phyloP scores from a whole-genome alignment of 1,139 yeast species.

The Diutina siamensis region DNA sequence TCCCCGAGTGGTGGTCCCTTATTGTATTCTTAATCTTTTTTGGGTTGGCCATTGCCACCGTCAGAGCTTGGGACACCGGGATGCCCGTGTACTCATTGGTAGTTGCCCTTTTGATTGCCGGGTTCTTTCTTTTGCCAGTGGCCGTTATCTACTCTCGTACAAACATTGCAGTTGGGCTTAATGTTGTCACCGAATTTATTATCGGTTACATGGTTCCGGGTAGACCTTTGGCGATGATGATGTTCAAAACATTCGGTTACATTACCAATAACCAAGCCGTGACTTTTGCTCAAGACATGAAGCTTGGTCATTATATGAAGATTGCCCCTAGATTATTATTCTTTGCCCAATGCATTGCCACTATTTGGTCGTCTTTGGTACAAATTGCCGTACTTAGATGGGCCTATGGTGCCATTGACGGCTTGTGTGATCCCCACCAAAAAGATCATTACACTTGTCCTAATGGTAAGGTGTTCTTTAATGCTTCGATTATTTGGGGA shows the following conservation, averaged over 20 bases:
- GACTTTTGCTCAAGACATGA: constrained; percentile 41
- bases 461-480: constrained; percentile 34
- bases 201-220: constrained; percentile 39
- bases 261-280: constrained; percentile 47
- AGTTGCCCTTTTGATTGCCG: constrained; percentile 29
- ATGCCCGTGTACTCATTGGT: constrained; percentile 29
- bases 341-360: constrained; percentile 34
- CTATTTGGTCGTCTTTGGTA: constrained; percentile 33
- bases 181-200: constrained; percentile 34
- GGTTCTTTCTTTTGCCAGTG: constrained; percentile 30
- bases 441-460: constrained; percentile 28
- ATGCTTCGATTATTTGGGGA: constrained; percentile 57
- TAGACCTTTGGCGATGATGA: constrained; percentile 36
- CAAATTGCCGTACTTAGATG: constrained; percentile 35
- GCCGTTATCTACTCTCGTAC: constrained; percentile 32
- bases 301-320: constrained; percentile 45
- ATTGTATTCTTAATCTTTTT: constrained; percentile 33
- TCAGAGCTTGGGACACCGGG: constrained; percentile 26
- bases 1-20: constrained; percentile 59
- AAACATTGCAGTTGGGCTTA: constrained; percentile 34
- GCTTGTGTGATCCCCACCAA: constrained; percentile 37
- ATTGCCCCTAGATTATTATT: constrained; percentile 35
- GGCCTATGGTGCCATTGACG: constrained; percentile 27
- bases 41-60: constrained; percentile 22
- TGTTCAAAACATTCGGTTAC: constrained; percentile 35